Evolutionary conservation across 1,284 basidiomycete species (phyloP).

Genomic region (Pulveroboletus sp.): DNA sequence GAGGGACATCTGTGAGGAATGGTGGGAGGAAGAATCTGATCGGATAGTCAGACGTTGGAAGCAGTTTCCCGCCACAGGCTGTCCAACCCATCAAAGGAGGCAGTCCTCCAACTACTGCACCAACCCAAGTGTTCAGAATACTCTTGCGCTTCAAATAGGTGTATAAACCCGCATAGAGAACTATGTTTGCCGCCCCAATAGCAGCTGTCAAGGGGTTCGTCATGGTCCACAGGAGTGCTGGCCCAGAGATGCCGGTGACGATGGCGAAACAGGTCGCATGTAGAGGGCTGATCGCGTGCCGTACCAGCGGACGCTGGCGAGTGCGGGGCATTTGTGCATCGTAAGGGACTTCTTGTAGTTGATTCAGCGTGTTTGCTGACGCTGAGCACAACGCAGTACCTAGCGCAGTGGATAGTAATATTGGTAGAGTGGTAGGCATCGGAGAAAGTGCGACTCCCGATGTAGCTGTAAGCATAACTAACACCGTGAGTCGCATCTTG

Average conservation of each 20-base stretch:
- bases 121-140: conserved; percentile 94
- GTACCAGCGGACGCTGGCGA: conserved; percentile 84
- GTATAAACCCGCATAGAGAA: conserved; percentile 89
- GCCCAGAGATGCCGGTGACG: conserved; percentile 74
- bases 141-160: conserved; percentile 92
- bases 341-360: conserved; percentile 91
- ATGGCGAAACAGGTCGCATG: conserved; percentile 84
- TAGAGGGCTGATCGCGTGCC: conserved; percentile 75
- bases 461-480: conserved; percentile 90
- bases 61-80: conserved; percentile 81
- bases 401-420: conserved; percentile 82
- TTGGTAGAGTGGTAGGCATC: conserved; percentile 74
- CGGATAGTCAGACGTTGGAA: conserved; percentile 60
- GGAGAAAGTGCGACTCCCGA: conserved; percentile 93
- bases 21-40: conserved; percentile 56
- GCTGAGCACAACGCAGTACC: conserved; percentile 92
- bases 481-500: conserved; percentile 84
- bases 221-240: conserved; percentile 76
- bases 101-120: conserved; percentile 87
- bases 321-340: conserved; percentile 98
- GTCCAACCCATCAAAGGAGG: conserved; percentile 99
- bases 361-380: conserved; percentile 93
- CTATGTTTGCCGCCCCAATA: conserved; percentile 83
- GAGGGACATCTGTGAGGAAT: conserved; percentile 35
- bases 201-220: conserved; percentile 87